A percentile compares a stretch with the other conserved stretches of the same genome.
Conservation (phyloP, 352 stramenopile species). For the Pythium aristosporum region DNA sequence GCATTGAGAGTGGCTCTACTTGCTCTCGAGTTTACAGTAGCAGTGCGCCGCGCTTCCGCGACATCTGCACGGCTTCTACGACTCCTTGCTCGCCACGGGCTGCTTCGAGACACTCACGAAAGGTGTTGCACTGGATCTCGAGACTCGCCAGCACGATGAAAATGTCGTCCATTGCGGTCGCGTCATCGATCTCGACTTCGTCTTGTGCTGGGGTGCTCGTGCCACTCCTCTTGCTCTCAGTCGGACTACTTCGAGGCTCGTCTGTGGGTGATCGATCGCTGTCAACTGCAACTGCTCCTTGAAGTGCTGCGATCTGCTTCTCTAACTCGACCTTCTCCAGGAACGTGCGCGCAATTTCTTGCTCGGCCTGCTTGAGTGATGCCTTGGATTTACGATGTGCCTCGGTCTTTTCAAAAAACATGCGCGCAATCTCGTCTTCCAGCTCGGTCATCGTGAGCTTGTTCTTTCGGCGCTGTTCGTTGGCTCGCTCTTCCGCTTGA, state of each 20-base stretch:
- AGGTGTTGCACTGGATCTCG: slow-evolving; percentile 63
- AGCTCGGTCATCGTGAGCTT: slow-evolving; percentile 44
- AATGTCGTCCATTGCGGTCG: slow-evolving; percentile 43
- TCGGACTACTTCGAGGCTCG: not conserved
- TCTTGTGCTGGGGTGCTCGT: not conserved
- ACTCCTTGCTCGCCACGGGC: slow-evolving; percentile 43
- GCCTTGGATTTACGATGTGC: slow-evolving; percentile 50
- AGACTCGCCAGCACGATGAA: slow-evolving; percentile 66
- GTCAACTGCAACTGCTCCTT: not conserved
- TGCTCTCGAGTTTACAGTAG: slow-evolving; percentile 17
- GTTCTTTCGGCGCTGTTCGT: slow-evolving; percentile 36
- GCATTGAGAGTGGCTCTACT: not conserved
- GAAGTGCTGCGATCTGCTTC: slow-evolving; percentile 27
- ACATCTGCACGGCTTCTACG: slow-evolving; percentile 20
- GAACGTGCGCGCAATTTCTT: slow-evolving; percentile 52
- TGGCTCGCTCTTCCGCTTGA: slow-evolving; percentile 32
- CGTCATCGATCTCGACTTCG: slow-evolving; percentile 11
- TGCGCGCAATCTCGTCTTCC: slow-evolving; percentile 50
- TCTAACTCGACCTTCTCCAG: slow-evolving; percentile 56
- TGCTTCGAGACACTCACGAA: slow-evolving; percentile 49
- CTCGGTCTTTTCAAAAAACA: slow-evolving; percentile 55
- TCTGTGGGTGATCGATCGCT: not conserved
- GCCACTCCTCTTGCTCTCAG: not conserved
- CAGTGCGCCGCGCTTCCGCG: slow-evolving; percentile 26
- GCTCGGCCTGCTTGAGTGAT: slow-evolving; percentile 52